Conservation (phyloP, 2,329 filamentous ascomycete genomes). For the Botrytis galanthina region DNA sequence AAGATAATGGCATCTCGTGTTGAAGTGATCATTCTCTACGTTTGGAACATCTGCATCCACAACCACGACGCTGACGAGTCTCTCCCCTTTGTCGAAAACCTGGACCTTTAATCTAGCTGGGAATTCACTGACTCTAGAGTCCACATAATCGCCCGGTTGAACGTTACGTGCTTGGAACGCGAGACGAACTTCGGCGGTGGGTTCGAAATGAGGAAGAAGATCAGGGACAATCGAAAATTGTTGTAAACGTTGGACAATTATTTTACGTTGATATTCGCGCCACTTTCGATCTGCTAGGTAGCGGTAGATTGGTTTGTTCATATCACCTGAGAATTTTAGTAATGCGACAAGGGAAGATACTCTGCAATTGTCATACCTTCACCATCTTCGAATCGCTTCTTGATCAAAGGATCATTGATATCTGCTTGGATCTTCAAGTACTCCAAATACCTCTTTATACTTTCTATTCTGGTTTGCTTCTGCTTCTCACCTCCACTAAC, state of each 20-base stretch:
- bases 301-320: conserved; percentile 95
- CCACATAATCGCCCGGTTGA: conserved; percentile 74
- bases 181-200: conserved; percentile 75
- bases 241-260: conserved; percentile 80
- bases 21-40: conserved; percentile 70
- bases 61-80: conserved; percentile 79
- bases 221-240: conserved; percentile 90
- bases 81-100: conserved; percentile 76
- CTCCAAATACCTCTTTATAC: conserved; percentile 71
- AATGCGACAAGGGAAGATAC: not conserved
- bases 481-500: conserved; percentile 59
- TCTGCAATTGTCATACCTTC: conserved; percentile 57
- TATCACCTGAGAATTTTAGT: conserved; percentile 64
- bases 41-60: conserved; percentile 90
- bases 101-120: conserved; percentile 78
- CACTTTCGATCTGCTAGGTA: conserved; percentile 85
- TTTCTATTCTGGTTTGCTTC: conserved; percentile 65
- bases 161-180: conserved; percentile 71
- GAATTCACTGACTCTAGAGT: conserved; percentile 69
- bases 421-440: conserved; percentile 84
- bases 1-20: conserved; percentile 81
- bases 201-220: conserved; percentile 75
- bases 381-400: conserved; percentile 91
- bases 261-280: conserved; percentile 74
- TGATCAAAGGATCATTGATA: conserved; percentile 91